These are phyloP conservation scores for Diaporthe ampelina DNA, from an alignment of 2,329 filamentous ascomycete species.

Conservation along the genomic window DNA sequence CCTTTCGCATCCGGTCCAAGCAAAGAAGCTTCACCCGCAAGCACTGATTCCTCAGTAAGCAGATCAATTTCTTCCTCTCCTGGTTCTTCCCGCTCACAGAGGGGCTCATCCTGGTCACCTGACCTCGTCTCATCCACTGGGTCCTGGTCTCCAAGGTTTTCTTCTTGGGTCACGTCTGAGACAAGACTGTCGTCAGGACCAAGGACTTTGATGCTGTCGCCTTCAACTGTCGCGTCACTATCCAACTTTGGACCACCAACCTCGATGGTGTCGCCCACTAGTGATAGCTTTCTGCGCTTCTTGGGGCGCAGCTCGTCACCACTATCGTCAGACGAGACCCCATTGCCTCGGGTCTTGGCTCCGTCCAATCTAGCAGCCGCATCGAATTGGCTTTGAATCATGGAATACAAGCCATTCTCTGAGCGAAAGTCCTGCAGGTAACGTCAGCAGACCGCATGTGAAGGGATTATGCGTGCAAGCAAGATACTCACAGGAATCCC, in stretches of 20 bases:
- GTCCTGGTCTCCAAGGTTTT: background rate
- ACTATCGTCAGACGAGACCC: conserved; percentile 48
- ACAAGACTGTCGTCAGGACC: background rate
- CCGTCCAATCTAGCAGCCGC: conserved; percentile 57
- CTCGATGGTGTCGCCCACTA: conserved; percentile 40
- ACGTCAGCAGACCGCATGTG: conserved; percentile 43
- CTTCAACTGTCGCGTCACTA: background rate
- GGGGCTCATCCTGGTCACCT: background rate
- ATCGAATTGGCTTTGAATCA: conserved; percentile 78
- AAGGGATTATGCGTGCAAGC: background rate
- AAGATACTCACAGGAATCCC: conserved; percentile 75
- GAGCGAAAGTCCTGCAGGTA: conserved; percentile 75
- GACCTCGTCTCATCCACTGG: background rate
- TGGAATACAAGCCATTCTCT: conserved; percentile 78
- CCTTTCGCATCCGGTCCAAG: background rate
- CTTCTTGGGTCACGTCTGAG: background rate
- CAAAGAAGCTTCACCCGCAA: conserved; percentile 3
- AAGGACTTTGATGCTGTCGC: conserved; percentile 13
- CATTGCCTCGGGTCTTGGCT: conserved; percentile 49
- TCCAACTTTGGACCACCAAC: conserved; percentile 15
- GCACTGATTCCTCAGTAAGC: conserved; percentile 33
- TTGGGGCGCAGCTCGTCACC: conserved; percentile 47
- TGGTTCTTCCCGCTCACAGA: background rate
- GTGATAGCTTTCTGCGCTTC: conserved; percentile 42
- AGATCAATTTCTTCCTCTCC: conserved; percentile 33